Evolutionary conservation across 1,284 basidiomycete genomes (phyloP).

Genomic region (Inonotus obliquus): DNA sequence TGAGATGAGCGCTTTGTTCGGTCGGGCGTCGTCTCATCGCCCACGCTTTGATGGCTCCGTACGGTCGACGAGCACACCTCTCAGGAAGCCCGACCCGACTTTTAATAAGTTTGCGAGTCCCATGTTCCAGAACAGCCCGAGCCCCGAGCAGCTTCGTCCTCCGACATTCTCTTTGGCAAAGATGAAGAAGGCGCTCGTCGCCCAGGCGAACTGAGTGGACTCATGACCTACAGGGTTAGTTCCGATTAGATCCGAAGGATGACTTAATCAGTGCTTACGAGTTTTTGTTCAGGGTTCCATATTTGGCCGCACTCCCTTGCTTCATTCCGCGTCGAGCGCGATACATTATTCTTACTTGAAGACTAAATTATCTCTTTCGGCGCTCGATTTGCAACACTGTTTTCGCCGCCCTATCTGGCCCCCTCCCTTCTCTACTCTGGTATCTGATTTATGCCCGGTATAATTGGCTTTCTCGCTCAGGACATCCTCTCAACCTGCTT

Average conservation of each 20-base stretch:
- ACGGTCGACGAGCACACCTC: constrained; percentile 12
- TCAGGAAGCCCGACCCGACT: background rate
- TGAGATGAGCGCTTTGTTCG: constrained; percentile 11
- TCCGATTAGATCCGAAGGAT: background rate
- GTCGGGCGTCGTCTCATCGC: constrained; percentile 1
- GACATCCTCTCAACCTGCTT: constrained; percentile 16
- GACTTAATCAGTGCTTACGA: background rate
- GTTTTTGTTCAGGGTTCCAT: background rate
- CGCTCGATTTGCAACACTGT: constrained; percentile 16
- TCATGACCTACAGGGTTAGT: background rate
- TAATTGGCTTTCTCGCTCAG: constrained; percentile 15
- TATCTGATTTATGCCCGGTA: constrained; percentile 7
- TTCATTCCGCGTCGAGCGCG: constrained; percentile 21
- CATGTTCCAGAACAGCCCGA: constrained; percentile 20
- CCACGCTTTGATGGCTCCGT: constrained; percentile 4
- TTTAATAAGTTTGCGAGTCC: constrained; percentile 17
- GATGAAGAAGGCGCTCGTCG: constrained; percentile 10
- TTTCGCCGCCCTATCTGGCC: background rate
- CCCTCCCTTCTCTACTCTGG: background rate
- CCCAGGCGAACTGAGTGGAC: constrained; percentile 4
- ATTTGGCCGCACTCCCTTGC: background rate
- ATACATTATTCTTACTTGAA: constrained; percentile 19
- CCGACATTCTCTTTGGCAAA: constrained; percentile 15
- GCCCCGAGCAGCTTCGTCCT: constrained; percentile 17
- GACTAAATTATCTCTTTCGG: constrained; percentile 20